A percentile compares a stretch with the other conserved stretches of the same genome.
Conservation (phyloP, 495 filamentous ascomycete species). For the Tuber brumale region DNA sequence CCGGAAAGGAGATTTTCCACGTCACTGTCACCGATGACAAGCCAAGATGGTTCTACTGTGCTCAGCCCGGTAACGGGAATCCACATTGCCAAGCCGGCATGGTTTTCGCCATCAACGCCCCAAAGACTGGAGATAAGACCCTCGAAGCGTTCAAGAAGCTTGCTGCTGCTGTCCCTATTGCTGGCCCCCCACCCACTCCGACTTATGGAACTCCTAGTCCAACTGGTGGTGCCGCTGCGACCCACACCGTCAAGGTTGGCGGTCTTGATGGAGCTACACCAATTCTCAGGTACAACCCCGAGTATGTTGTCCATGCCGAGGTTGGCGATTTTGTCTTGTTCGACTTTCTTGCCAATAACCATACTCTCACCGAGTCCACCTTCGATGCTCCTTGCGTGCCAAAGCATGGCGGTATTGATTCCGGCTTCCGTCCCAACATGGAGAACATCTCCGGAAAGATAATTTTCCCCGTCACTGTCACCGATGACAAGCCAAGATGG, state of each 20-base stretch:
- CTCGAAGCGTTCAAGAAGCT: slow-evolving; percentile 21
- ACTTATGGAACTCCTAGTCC: background rate
- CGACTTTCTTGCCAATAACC: slow-evolving; percentile 59
- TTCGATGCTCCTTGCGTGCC: slow-evolving; percentile 58
- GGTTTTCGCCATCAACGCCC: slow-evolving; percentile 39
- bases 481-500: slow-evolving; percentile 52
- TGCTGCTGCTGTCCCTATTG: slow-evolving; percentile 14
- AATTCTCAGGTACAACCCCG: slow-evolving; percentile 53
- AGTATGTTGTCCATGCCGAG: slow-evolving; percentile 47
- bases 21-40: slow-evolving; percentile 47
- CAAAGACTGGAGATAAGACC: slow-evolving; percentile 18
- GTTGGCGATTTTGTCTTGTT: slow-evolving; percentile 62
- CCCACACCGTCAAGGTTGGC: slow-evolving; percentile 47
- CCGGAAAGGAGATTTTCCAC: slow-evolving; percentile 44
- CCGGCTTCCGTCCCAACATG: slow-evolving; percentile 46
- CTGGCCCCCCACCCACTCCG: background rate
- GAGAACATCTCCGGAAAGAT: slow-evolving; percentile 37
- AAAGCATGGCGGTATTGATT: slow-evolving; percentile 50
- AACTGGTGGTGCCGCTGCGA: slow-evolving; percentile 1
- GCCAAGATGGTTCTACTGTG: slow-evolving; percentile 58
- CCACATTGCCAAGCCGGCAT: slow-evolving; percentile 35
- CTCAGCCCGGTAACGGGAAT: slow-evolving; percentile 47
- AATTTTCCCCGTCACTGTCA: slow-evolving; percentile 47
- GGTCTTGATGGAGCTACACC: slow-evolving; percentile 44
- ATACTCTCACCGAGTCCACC: slow-evolving; percentile 63